phyloP scores from a whole-genome alignment of 139 green algal species.

The Auxenochlorella pyrenoidosa region DNA sequence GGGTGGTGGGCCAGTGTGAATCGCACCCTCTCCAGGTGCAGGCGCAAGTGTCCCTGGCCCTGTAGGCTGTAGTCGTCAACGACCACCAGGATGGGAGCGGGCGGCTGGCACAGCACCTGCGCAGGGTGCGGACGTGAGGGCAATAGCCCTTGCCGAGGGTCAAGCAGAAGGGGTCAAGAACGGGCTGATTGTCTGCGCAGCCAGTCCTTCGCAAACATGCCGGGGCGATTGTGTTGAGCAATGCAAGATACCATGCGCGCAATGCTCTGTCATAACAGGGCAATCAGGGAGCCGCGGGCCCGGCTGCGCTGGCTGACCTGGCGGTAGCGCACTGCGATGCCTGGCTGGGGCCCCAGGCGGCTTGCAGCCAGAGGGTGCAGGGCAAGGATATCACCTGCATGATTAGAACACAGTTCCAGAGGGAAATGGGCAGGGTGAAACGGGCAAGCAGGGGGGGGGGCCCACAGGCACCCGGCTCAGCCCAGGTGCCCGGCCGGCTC shows the following conservation, averaged over 20 bases:
- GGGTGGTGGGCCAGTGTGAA: too few species aligned
- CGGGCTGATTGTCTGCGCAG: too few species aligned
- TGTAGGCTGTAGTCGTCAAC: constrained; percentile 9
- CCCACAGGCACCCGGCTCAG: neutral
- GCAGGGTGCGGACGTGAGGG: too few species aligned
- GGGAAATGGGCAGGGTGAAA: neutral
- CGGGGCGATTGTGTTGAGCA: too few species aligned
- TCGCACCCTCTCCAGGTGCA: constrained; percentile 12
- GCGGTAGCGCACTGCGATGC: constrained; percentile 3
- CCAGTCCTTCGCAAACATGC: too few species aligned
- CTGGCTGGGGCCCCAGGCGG: neutral
- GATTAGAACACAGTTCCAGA: too few species aligned
- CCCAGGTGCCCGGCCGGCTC: neutral
- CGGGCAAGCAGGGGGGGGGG: neutral
- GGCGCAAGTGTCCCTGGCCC: neutral
- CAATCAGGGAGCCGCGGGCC: neutral
- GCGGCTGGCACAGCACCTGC: constrained; percentile 8
- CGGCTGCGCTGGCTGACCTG: neutral
- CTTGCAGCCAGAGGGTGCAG: neutral
- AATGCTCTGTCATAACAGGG: neutral
- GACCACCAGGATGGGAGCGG: neutral
- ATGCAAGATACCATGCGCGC: too few species aligned
- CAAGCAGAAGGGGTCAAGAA: too few species aligned
- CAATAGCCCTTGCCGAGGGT: too few species aligned
- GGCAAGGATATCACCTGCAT: neutral